Conservation (phyloP, 108 stramenopile species). For the Asterionellopsis glacialis region DNA sequence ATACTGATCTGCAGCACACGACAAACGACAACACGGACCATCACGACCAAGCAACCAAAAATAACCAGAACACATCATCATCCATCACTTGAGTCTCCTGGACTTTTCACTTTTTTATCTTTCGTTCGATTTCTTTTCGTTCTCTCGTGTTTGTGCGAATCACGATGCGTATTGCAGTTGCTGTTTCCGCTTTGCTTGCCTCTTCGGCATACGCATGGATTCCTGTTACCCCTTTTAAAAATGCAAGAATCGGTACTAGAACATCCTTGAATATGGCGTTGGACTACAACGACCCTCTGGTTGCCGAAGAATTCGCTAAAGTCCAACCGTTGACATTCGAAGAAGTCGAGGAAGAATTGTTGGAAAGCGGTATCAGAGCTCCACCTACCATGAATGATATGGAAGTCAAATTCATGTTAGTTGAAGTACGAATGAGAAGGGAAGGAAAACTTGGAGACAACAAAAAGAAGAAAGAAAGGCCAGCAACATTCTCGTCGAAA, state of each 20-base stretch:
- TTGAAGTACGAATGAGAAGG: conserved; percentile 65
- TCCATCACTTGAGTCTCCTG: too few relatives aligned
- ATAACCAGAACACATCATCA: too few relatives aligned
- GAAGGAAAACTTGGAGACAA: conserved; percentile 35
- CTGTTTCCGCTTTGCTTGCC: too few relatives aligned
- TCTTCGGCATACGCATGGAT: conserved; percentile 1
- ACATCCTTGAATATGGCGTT: conserved; percentile 56
- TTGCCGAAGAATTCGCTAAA: conserved; percentile 74
- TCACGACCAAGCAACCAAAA: too few relatives aligned
- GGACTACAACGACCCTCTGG: conserved; percentile 85
- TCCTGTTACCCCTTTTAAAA: not conserved
- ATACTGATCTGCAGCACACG: too few relatives aligned
- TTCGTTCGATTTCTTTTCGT: too few relatives aligned
- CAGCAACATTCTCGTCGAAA: conserved; percentile 59
- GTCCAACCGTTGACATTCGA: conserved; percentile 73
- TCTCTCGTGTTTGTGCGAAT: too few relatives aligned
- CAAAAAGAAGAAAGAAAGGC: conserved; percentile 23
- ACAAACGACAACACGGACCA: too few relatives aligned
- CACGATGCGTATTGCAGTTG: too few relatives aligned
- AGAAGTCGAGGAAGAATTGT: conserved; percentile 73
- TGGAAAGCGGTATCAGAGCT: conserved; percentile 59
- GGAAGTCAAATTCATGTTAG: conserved; percentile 83
- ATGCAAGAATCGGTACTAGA: not conserved
- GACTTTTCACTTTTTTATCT: too few relatives aligned
- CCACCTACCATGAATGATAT: conserved; percentile 73